Percentiles rank a stretch among this genome's conserved stretches.
phyloP scores from a whole-genome alignment of 345 rosid genomes.

The Eucalyptus caleyi region DNA sequence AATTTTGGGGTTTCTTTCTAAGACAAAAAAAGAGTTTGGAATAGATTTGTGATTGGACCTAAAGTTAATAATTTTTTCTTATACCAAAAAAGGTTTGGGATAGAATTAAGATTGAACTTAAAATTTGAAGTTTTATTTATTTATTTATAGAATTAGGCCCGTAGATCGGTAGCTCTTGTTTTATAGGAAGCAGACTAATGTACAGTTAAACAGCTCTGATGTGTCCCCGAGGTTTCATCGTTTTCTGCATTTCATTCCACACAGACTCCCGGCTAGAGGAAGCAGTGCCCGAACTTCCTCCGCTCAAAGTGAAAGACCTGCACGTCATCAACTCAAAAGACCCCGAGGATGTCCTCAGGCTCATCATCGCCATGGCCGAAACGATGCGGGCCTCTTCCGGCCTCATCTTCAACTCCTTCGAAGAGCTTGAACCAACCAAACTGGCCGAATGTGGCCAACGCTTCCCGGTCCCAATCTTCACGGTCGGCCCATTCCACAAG shows the following conservation, averaged over 20 bases:
- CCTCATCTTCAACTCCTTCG: conserved; percentile 15
- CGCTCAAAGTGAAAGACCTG: conserved; percentile 26
- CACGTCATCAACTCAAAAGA: neutral
- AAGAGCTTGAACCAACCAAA: conserved; percentile 4
- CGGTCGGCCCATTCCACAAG: conserved; percentile 32
- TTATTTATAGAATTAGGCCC: neutral
- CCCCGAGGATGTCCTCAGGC: neutral
- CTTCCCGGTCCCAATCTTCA: conserved; percentile 9
- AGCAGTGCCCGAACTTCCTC: conserved; percentile 11
- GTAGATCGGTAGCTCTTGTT: neutral
- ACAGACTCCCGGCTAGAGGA: conserved; percentile 13
- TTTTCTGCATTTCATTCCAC: neutral
- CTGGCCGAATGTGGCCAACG: neutral
- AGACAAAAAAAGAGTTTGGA: too few species aligned
- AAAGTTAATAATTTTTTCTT: too few species aligned
- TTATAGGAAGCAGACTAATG: neutral
- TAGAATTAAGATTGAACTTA: too few species aligned
- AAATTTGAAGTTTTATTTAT: too few species aligned
- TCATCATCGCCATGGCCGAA: neutral
- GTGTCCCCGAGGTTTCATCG: neutral
- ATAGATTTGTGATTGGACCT: too few species aligned
- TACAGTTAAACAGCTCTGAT: neutral
- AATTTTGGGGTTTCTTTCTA: too few species aligned
- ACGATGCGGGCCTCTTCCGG: conserved; percentile 8
- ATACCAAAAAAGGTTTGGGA: fast-evolving